Conservation (phyloP, 345 rosid species). For the Excoecaria cochinchinensis region DNA sequence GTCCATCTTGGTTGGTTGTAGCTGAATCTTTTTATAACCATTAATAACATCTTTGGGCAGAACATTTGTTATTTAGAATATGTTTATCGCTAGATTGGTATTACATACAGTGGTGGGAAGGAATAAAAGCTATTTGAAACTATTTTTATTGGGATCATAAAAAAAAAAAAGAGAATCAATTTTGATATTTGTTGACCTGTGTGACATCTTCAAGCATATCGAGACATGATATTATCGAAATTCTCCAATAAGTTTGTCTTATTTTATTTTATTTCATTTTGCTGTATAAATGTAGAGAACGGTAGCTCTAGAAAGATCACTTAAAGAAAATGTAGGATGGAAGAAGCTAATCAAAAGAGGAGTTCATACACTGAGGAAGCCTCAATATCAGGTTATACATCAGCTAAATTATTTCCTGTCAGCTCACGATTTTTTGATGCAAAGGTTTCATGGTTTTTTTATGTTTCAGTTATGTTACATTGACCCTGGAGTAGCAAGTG, state of each 20-base stretch:
- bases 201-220: not conserved
- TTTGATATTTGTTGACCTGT: not conserved
- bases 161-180: not conserved
- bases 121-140: not conserved
- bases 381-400: constrained; percentile 68
- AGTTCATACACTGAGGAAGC: constrained; percentile 56
- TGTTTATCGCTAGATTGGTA: not conserved
- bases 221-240: not conserved
- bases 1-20: not conserved
- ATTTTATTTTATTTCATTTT: not conserved
- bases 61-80: not conserved
- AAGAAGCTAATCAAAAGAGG: constrained; percentile 62
- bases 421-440: constrained; percentile 7
- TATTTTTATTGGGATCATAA: not conserved
- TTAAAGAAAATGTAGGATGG: constrained; percentile 59
- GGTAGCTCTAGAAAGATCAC: constrained; percentile 52
- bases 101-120: not conserved
- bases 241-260: not conserved
- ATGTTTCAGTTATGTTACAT: constrained; percentile 60
- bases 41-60: not conserved
- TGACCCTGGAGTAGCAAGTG: constrained; percentile 62
- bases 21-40: not conserved
- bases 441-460: constrained; percentile 18
- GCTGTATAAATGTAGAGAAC: constrained; percentile 43
- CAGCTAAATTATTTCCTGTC: not conserved